Evolutionary conservation across 257 asterid genomes (phyloP).

Genomic region (Euphrasia confusa): DNA sequence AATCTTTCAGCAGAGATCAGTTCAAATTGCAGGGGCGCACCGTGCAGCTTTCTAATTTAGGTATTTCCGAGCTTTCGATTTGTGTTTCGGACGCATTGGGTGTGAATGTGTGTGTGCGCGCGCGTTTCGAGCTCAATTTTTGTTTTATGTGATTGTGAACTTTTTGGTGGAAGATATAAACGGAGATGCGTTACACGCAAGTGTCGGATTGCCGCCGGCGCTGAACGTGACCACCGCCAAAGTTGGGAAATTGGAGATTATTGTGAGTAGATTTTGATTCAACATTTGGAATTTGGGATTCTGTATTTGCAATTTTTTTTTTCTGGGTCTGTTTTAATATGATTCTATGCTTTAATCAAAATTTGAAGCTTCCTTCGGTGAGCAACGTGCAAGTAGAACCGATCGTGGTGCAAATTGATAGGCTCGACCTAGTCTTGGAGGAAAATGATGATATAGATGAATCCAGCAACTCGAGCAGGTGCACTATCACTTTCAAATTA

Average conservation of each 20-base stretch:
- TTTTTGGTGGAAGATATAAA: slow-evolving; percentile 56
- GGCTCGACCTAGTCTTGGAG: slow-evolving; percentile 87
- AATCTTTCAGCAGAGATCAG: slow-evolving; percentile 92
- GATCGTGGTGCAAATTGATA: slow-evolving; percentile 79
- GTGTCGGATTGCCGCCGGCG: slow-evolving; percentile 96
- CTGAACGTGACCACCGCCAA: slow-evolving; percentile 80
- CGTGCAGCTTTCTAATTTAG: slow-evolving; percentile 84
- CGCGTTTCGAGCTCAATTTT: slow-evolving; percentile 23
- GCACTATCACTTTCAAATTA: slow-evolving; percentile 21
- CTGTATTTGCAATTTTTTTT: slow-evolving; percentile 1
- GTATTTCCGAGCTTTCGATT: slow-evolving; percentile 32
- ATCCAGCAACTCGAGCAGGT: slow-evolving; percentile 66
- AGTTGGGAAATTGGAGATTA: slow-evolving; percentile 90
- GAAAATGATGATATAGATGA: slow-evolving; percentile 73
- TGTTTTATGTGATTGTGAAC: slow-evolving; percentile 9
- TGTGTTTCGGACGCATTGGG: slow-evolving; percentile 11
- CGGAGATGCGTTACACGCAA: slow-evolving; percentile 95
- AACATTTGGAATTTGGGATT: slow-evolving; percentile 12
- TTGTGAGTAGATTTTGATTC: slow-evolving; percentile 45
- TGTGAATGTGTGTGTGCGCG: slow-evolving; percentile 1
- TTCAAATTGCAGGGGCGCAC: slow-evolving; percentile 91
- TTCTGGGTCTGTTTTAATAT: slow-evolving; percentile 6
- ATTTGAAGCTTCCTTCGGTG: slow-evolving; percentile 87
- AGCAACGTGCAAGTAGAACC: slow-evolving; percentile 95
- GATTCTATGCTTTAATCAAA: slow-evolving; percentile 13